Percentiles rank a stretch among this genome's conserved stretches.
Evolutionary conservation across 2,329 filamentous ascomycete species (phyloP).

Genomic region (Trichoderma sp.): DNA sequence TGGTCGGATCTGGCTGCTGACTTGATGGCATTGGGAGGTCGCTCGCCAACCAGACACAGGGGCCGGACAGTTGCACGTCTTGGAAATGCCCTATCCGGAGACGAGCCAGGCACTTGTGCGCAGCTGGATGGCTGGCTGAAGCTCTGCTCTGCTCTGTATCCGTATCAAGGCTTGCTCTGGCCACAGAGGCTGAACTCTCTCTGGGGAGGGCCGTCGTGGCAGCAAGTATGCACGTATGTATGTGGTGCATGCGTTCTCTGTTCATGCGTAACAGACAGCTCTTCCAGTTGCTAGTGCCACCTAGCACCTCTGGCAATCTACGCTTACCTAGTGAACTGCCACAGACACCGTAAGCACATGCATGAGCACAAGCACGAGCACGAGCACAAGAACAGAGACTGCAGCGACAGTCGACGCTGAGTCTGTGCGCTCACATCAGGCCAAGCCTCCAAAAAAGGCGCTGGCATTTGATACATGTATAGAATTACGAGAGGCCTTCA

Average conservation of each 20-base stretch:
- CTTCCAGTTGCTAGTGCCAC: neutral
- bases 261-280: neutral
- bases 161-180: neutral
- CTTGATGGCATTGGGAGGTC: neutral
- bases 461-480: neutral
- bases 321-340: neutral
- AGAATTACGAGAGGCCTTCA: neutral
- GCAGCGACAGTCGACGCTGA: neutral
- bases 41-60: neutral
- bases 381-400: neutral
- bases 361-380: neutral
- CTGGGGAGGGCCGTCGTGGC: neutral
- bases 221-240: neutral
- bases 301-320: neutral
- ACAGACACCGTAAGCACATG: neutral
- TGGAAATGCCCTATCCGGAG: neutral
- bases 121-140: neutral
- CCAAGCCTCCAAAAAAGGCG: neutral
- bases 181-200: neutral
- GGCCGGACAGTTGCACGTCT: neutral
- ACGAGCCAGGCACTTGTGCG: neutral
- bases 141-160: neutral
- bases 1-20: neutral
- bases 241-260: slow-evolving; percentile 1
- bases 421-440: neutral